A percentile compares a stretch with the other conserved stretches of the same genome.
Conservation (phyloP, 257 asterid genomes). For the Solanum megistacrolobum region DNA sequence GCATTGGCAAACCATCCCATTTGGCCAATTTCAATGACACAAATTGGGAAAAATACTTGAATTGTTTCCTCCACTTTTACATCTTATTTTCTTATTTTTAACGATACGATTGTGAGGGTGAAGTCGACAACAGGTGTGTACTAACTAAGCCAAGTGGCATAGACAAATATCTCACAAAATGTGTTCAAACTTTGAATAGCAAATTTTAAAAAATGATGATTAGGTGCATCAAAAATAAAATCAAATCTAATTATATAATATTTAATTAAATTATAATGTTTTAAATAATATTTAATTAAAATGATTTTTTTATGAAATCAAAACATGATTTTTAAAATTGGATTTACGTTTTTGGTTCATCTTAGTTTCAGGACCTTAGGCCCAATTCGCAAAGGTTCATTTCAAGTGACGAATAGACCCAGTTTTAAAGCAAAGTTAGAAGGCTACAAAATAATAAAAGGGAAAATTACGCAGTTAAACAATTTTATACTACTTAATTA, state of each 20-base stretch:
- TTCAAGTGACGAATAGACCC: not conserved
- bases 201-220: not conserved
- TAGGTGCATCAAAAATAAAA: not conserved
- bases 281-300: not conserved
- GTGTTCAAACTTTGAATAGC: not conserved
- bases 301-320: not conserved
- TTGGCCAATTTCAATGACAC: not conserved
- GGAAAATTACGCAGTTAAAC: too few species aligned
- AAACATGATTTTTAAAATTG: not conserved
- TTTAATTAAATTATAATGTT: too few species aligned
- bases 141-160: not conserved
- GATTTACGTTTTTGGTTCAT: not conserved
- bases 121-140: not conserved
- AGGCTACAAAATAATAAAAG: not conserved
- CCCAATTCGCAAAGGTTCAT: not conserved
- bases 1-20: not conserved
- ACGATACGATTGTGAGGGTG: not conserved
- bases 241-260: not conserved
- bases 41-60: not conserved
- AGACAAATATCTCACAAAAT: not conserved
- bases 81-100: not conserved
- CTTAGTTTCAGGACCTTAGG: not conserved
- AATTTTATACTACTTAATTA: too few species aligned
- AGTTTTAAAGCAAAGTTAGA: not conserved
- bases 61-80: not conserved